Percentiles rank a stretch among this genome's conserved stretches.
Evolutionary conservation across 108 stramenopile species (phyloP).

Genomic region (Cylindrotheca fusiformis): DNA sequence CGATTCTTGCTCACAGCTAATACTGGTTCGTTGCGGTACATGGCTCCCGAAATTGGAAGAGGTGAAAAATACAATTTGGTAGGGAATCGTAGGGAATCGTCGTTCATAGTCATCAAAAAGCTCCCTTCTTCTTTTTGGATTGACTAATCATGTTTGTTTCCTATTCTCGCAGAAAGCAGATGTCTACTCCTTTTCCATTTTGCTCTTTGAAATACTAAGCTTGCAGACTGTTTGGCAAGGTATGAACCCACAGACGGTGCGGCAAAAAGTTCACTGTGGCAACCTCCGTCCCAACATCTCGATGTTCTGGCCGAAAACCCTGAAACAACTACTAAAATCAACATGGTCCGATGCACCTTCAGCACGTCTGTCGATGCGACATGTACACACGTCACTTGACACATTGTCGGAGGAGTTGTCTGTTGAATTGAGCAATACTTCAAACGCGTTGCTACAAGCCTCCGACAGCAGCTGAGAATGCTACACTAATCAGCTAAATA

Average conservation of each 20-base stretch:
- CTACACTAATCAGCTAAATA: too few species aligned
- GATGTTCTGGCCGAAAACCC: constrained; percentile 27
- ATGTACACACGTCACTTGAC: constrained; percentile 18
- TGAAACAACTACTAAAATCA: constrained; percentile 25
- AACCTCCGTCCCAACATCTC: constrained; percentile 27
- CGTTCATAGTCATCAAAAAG: too few species aligned
- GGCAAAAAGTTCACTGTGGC: constrained; percentile 7
- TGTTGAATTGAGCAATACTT: neutral
- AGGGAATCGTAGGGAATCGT: too few species aligned
- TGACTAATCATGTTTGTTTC: too few species aligned
- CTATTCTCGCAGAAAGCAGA: constrained; percentile 36
- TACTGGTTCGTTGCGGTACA: constrained; percentile 34
- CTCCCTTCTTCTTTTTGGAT: too few species aligned
- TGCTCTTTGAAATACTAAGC: constrained; percentile 38
- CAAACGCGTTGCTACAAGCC: neutral
- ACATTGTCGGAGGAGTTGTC: constrained; percentile 2
- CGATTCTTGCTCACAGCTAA: constrained; percentile 28
- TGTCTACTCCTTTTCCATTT: constrained; percentile 52
- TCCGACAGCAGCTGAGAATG: neutral
- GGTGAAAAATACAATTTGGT: constrained; percentile 35
- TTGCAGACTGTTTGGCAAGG: constrained; percentile 29
- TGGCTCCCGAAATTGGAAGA: constrained; percentile 57
- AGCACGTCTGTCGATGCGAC: constrained; percentile 21
- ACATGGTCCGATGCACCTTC: constrained; percentile 30
- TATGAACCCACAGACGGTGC: constrained; percentile 18